Conservation (phyloP, 371 early-diverging fungal species). For the Syncephalastrum sp. region DNA sequence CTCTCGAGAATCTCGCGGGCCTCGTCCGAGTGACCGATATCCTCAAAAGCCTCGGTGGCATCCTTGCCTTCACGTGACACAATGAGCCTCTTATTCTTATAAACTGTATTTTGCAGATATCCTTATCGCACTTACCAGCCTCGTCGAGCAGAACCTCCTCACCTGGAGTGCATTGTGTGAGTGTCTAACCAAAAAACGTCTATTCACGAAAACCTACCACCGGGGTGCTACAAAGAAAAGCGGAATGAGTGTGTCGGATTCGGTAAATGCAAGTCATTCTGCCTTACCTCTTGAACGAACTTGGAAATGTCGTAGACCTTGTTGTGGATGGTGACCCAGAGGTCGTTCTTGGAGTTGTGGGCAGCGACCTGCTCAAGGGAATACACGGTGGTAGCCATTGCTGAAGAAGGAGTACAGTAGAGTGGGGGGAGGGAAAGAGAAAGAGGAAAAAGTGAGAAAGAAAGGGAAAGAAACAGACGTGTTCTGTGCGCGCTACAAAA, state of each 20-base stretch:
- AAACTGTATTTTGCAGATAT: not conserved
- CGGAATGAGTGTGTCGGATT: not conserved
- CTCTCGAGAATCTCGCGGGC: conserved; percentile 41
- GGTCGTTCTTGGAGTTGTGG: conserved; percentile 55
- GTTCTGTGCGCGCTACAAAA: too few relatives aligned
- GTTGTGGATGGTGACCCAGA: conserved; percentile 76
- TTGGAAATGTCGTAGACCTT: conserved; percentile 84
- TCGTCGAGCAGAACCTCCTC: conserved; percentile 64
- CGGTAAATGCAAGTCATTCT: not conserved
- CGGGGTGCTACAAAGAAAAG: conserved; percentile 38
- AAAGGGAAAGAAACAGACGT: not conserved
- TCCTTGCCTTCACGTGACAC: conserved; percentile 55
- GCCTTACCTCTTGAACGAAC: conserved; percentile 68
- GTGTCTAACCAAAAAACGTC: not conserved
- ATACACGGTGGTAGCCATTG: conserved; percentile 27
- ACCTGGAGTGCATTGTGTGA: conserved; percentile 28
- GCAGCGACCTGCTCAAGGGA: conserved; percentile 57
- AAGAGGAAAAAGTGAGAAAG: conserved; percentile 4
- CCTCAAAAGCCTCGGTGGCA: conserved; percentile 86
- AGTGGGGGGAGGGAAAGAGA: conserved; percentile 14
- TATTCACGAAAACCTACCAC: conserved; percentile 30
- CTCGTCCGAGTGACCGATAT: conserved; percentile 89
- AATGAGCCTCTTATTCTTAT: not conserved
- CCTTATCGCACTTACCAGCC: conserved; percentile 33
- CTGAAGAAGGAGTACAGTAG: not conserved